Conservation (phyloP, 805 yeast species). For the Ogataea trehalophila region DNA sequence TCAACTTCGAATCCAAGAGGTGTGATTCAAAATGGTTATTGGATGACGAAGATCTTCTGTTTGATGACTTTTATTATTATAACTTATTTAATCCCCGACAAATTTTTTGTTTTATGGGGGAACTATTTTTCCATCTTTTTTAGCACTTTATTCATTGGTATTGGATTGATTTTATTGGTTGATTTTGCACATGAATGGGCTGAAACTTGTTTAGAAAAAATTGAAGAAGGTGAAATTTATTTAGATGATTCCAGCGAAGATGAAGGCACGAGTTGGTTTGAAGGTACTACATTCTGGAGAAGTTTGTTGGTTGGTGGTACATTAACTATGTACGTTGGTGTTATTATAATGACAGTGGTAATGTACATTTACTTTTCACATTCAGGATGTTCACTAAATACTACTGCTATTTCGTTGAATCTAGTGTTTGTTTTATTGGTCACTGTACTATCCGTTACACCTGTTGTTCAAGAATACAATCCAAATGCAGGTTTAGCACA, state of each 20-base stretch:
- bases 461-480: conserved; percentile 83
- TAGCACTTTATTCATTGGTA: conserved; percentile 79
- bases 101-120: conserved; percentile 85
- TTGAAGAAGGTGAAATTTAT: conserved; percentile 68
- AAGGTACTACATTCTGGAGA: conserved; percentile 65
- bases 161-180: conserved; percentile 84
- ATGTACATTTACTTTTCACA: conserved; percentile 85
- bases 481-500: conserved; percentile 97
- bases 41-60: conserved; percentile 69
- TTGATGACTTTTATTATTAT: conserved; percentile 54
- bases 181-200: conserved; percentile 99
- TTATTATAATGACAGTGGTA: conserved; percentile 64
- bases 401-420: conserved; percentile 78
- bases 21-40: conserved; percentile 83
- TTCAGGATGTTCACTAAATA: conserved; percentile 81
- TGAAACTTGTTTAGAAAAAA: conserved; percentile 85
- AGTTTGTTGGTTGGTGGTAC: conserved; percentile 82
- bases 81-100: conserved; percentile 80
- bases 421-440: conserved; percentile 58
- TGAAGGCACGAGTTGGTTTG: conserved; percentile 31
- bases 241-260: conserved; percentile 46
- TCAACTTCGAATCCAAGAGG: conserved; percentile 77
- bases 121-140: conserved; percentile 81
- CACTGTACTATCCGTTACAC: conserved; percentile 70
- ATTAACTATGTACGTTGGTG: conserved; percentile 70